phyloP scores from a whole-genome alignment of 2,329 filamentous ascomycete species.

The Pleomassaria siparia region DNA sequence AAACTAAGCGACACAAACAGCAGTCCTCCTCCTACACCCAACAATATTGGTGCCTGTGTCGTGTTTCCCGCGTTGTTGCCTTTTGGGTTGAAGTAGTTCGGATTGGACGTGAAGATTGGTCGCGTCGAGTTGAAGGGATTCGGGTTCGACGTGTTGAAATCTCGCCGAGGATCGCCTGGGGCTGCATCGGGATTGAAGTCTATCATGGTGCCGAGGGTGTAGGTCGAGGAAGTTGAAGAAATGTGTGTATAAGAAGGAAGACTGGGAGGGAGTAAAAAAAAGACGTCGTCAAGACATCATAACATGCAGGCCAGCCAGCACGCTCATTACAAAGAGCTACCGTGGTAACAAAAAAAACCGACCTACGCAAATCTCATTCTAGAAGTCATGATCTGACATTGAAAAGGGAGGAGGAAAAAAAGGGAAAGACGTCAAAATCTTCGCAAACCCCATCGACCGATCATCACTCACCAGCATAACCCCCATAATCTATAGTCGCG shows the following conservation, averaged over 20 bases:
- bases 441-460: background rate
- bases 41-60: conserved; percentile 23
- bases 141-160: background rate
- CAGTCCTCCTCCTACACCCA: conserved; percentile 22
- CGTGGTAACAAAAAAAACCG: background rate
- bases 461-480: background rate
- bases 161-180: background rate
- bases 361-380: background rate
- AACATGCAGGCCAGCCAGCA: conserved; percentile 4
- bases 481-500: background rate
- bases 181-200: background rate
- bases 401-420: background rate
- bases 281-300: background rate
- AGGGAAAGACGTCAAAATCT: background rate
- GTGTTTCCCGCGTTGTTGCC: conserved; percentile 6
- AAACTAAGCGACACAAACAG: conserved; percentile 18
- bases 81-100: background rate
- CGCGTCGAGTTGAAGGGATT: background rate
- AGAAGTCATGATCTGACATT: background rate
- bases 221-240: background rate
- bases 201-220: background rate
- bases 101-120: background rate
- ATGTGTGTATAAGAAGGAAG: background rate
- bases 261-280: background rate
- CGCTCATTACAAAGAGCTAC: background rate